A percentile compares a stretch with the other conserved stretches of the same genome.
phyloP scores from a whole-genome alignment of 78 protist species.

The Dictyostelium capitatum region DNA sequence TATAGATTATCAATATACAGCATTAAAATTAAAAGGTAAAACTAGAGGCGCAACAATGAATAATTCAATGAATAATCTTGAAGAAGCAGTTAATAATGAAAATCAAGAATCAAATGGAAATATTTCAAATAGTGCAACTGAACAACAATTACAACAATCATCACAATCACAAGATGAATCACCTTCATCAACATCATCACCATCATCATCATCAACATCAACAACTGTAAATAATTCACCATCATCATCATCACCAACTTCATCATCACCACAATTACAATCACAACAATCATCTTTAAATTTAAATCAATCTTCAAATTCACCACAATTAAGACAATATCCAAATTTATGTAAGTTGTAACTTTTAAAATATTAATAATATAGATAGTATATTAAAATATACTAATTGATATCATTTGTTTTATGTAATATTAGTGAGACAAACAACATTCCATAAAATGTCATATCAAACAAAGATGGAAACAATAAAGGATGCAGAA shows the following conservation, averaged over 20 bases:
- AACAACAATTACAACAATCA: not conserved
- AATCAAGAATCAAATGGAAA: not conserved
- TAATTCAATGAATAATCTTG: not conserved
- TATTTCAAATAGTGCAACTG: not conserved
- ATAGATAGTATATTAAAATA: too few relatives aligned
- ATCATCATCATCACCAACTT: not conserved
- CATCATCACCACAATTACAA: slow-evolving; percentile 6
- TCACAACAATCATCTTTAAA: not conserved
- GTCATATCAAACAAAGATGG: slow-evolving; percentile 41
- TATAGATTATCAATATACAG: slow-evolving; percentile 31
- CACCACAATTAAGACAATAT: slow-evolving; percentile 33
- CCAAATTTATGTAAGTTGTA: slow-evolving; percentile 12
- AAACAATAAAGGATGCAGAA: slow-evolving; percentile 42
- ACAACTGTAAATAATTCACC: not conserved
- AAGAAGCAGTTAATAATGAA: not conserved
- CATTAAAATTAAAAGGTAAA: slow-evolving; percentile 14
- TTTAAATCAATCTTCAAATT: not conserved
- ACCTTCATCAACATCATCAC: not conserved
- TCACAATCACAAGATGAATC: not conserved
- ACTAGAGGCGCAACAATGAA: slow-evolving; percentile 36
- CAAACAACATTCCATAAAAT: slow-evolving; percentile 65
- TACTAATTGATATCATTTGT: too few relatives aligned
- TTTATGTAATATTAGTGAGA: too few relatives aligned
- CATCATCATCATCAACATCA: not conserved
- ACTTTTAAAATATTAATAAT: too few relatives aligned